Conservation (phyloP, 306 rosid species). For the Quercus glauca region DNA sequence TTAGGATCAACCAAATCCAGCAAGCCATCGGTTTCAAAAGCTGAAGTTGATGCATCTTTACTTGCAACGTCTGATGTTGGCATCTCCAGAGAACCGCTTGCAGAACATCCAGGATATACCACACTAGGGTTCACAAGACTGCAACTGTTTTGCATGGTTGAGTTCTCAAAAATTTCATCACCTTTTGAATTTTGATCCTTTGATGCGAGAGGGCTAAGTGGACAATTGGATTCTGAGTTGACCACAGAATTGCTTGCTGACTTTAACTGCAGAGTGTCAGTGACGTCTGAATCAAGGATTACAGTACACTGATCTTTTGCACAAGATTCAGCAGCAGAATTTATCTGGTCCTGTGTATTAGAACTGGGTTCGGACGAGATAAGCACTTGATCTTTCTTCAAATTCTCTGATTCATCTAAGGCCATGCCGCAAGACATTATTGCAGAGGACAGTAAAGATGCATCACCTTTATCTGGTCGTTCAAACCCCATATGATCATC, state of each 20-base stretch:
- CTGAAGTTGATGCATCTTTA: conserved; percentile 27
- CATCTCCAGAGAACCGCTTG: conserved; percentile 28
- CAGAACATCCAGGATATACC: conserved; percentile 20
- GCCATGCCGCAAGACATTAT: conserved; percentile 18
- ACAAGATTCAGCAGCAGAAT: conserved; percentile 25
- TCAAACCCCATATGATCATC: conserved; percentile 24
- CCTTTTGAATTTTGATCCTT: conserved; percentile 20
- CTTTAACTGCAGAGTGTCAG: conserved; percentile 14
- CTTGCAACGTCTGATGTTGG: conserved; percentile 38
- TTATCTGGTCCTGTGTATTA: conserved; percentile 5
- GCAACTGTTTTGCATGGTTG: conserved; percentile 19
- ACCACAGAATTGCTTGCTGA: conserved; percentile 1
- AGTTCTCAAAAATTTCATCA: conserved; percentile 19
- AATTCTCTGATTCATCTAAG: conserved; percentile 28
- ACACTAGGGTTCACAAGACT: conserved; percentile 17
- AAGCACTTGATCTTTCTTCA: conserved; percentile 34
- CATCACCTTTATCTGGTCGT: conserved; percentile 28
- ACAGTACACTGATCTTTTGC: conserved; percentile 7
- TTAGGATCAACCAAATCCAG: conserved; percentile 36
- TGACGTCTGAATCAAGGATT: conserved; percentile 6
- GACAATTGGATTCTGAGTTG: conserved; percentile 20
- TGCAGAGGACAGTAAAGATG: conserved; percentile 27
- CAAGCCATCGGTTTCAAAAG: conserved; percentile 13
- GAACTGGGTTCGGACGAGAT: conserved; percentile 30
- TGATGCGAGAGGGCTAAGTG: conserved; percentile 9